Evolutionary conservation across 1,139 yeast genomes (phyloP).

Genomic region (Kodamaea fungicola): DNA sequence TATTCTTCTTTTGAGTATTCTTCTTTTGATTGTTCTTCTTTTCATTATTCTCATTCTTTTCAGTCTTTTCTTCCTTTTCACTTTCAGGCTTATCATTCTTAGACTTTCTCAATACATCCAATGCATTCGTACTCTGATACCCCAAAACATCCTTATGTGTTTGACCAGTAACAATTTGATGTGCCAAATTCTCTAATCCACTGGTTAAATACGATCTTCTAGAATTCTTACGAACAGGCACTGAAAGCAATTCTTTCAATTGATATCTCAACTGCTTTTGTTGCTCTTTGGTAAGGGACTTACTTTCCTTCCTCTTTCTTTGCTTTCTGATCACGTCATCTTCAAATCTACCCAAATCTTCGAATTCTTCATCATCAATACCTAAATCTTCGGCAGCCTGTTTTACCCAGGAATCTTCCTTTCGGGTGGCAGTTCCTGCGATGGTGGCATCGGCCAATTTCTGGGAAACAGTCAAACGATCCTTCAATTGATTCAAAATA

Average conservation of each 20-base stretch:
- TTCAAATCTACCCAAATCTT: conserved; percentile 49
- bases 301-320: conserved; percentile 57
- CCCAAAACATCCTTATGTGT: conserved; percentile 73
- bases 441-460: conserved; percentile 71
- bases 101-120: conserved; percentile 54
- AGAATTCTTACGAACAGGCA: conserved; percentile 64
- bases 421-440: conserved; percentile 55
- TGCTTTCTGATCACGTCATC: conserved; percentile 67
- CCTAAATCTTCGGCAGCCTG: conserved; percentile 95
- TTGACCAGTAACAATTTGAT: conserved; percentile 68
- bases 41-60: conserved; percentile 7
- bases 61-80: conserved; percentile 7
- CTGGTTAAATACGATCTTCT: conserved; percentile 80
- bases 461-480: conserved; percentile 65
- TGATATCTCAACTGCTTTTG: conserved; percentile 49
- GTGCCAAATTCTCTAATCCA: conserved; percentile 83
- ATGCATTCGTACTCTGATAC: conserved; percentile 63
- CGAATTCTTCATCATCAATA: conserved; percentile 52
- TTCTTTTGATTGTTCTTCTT: conserved; percentile 13
- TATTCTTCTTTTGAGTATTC: conserved; percentile 2
- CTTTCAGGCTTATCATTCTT: conserved; percentile 19
- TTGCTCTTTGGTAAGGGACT: conserved; percentile 50
- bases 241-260: conserved; percentile 51
- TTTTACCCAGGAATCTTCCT: conserved; percentile 77
- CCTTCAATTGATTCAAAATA: conserved; percentile 64